phyloP scores from a whole-genome alignment of 768 basidiomycete species.

The Lactifluus hygrophoroides region DNA sequence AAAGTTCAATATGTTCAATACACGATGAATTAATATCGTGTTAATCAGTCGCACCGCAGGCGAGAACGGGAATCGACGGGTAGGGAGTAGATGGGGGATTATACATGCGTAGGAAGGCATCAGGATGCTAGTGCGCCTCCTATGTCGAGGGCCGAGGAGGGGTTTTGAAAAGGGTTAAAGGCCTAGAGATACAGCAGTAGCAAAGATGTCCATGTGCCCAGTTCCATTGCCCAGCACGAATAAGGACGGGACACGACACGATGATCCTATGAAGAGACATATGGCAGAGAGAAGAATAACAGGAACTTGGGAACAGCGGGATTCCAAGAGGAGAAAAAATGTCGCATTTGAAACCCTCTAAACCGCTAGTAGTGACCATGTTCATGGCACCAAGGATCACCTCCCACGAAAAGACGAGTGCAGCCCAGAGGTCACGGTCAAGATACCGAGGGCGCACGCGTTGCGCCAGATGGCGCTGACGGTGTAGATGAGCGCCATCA shows the following conservation, averaged over 20 bases:
- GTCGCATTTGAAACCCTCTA: not conserved
- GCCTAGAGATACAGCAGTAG: constrained; percentile 17
- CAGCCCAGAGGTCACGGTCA: constrained; percentile 57
- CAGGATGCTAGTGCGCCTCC: constrained; percentile 1
- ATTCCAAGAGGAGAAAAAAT: not conserved
- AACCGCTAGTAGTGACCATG: constrained; percentile 17
- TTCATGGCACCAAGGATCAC: constrained; percentile 54
- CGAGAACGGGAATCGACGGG: not conserved
- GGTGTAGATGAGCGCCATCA: constrained; percentile 39
- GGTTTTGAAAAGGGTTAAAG: not conserved
- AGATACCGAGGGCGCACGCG: constrained; percentile 57
- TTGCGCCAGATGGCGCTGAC: constrained; percentile 70
- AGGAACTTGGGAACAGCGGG: not conserved
- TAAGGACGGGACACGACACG: constrained; percentile 13
- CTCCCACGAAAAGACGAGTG: constrained; percentile 61
- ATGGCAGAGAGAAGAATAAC: not conserved
- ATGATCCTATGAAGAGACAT: constrained; percentile 1
- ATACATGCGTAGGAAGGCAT: not conserved
- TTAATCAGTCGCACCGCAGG: not conserved
- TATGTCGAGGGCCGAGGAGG: not conserved
- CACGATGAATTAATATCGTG: constrained; percentile 15
- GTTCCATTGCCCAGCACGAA: constrained; percentile 11
- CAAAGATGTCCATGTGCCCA: constrained; percentile 9
- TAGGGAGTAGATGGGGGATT: not conserved
- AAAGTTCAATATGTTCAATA: constrained; percentile 10